Conservation (phyloP, 2,329 filamentous ascomycete species). For the Microdochium paspali region DNA sequence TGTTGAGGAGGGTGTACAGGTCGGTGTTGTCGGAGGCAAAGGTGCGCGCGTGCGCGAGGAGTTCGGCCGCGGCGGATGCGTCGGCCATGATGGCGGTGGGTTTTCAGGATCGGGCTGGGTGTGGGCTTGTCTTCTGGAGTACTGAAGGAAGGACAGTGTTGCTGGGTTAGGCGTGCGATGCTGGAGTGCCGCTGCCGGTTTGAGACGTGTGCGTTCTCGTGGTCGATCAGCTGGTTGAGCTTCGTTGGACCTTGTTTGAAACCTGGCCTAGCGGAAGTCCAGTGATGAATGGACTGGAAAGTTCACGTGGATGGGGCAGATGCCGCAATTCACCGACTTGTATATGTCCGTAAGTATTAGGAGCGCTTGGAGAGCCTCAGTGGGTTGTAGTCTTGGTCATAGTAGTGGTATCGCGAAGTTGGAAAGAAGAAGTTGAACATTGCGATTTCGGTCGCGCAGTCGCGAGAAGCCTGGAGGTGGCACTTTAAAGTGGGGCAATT, state of each 20-base stretch:
- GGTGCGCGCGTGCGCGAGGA: constrained; percentile 43
- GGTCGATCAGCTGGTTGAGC: too few relatives aligned
- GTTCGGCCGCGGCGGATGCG: constrained; percentile 23
- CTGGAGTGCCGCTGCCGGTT: too few relatives aligned
- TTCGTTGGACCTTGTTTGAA: too few relatives aligned
- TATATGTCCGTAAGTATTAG: too few relatives aligned
- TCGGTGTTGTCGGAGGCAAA: constrained; percentile 56
- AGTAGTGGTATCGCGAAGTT: background rate
- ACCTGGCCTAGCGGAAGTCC: too few relatives aligned
- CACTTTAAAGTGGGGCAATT: background rate
- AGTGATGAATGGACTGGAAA: too few relatives aligned
- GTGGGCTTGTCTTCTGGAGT: background rate
- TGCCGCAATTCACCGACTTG: too few relatives aligned
- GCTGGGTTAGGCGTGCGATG: too few relatives aligned
- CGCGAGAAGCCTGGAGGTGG: background rate
- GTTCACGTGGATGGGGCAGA: too few relatives aligned
- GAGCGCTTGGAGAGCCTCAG: background rate
- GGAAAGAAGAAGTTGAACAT: background rate
- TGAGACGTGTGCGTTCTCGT: too few relatives aligned
- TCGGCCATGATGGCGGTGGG: background rate
- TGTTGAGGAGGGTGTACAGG: constrained; percentile 67
- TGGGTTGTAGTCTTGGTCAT: too few relatives aligned
- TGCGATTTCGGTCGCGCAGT: background rate
- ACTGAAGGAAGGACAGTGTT: too few relatives aligned
- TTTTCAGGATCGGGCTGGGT: background rate